A percentile compares a stretch with the other conserved stretches of the same genome.
These are phyloP conservation scores for Diaporthe velutina DNA, from an alignment of 2,329 filamentous ascomycete species.

Conservation along the genomic window DNA sequence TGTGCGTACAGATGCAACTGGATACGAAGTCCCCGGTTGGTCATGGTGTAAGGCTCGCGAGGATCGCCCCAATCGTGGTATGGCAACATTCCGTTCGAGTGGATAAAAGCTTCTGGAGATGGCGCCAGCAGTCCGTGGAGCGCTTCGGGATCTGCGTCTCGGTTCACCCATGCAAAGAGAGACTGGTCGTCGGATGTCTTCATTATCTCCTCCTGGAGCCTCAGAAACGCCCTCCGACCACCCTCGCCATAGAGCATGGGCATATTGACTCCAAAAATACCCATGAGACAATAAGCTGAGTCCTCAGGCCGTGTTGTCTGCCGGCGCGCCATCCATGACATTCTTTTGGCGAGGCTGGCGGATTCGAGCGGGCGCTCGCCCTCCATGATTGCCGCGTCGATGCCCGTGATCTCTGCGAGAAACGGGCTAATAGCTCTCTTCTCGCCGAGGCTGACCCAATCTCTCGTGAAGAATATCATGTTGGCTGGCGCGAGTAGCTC, in stretches of 20 bases:
- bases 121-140: slow-evolving; percentile 53
- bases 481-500: slow-evolving; percentile 40
- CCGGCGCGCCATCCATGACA: slow-evolving; percentile 16
- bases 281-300: slow-evolving; percentile 17
- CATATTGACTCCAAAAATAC: slow-evolving; percentile 1
- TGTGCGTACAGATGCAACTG: slow-evolving; percentile 43
- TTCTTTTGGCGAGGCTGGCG: slow-evolving; percentile 2
- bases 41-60: slow-evolving; percentile 44
- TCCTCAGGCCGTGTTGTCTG: slow-evolving; percentile 31
- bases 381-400: slow-evolving; percentile 34
- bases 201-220: slow-evolving; percentile 31
- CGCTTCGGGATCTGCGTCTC: slow-evolving; percentile 44
- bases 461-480: slow-evolving; percentile 40
- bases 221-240: slow-evolving; percentile 6
- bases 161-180: slow-evolving; percentile 31
- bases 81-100: slow-evolving; percentile 50
- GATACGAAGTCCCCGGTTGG: slow-evolving; percentile 47
- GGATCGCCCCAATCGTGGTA: slow-evolving; percentile 50
- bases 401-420: slow-evolving; percentile 11
- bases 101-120: slow-evolving; percentile 59
- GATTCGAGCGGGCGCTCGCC: slow-evolving; percentile 30
- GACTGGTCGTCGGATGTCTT: slow-evolving; percentile 28
- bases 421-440: slow-evolving; percentile 22
- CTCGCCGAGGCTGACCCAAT: slow-evolving; percentile 37
- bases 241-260: slow-evolving; percentile 26